Percentiles rank a stretch among this genome's conserved stretches.
phyloP scores from a whole-genome alignment of 768 basidiomycete species.

The Suillus fuscotomentosus region DNA sequence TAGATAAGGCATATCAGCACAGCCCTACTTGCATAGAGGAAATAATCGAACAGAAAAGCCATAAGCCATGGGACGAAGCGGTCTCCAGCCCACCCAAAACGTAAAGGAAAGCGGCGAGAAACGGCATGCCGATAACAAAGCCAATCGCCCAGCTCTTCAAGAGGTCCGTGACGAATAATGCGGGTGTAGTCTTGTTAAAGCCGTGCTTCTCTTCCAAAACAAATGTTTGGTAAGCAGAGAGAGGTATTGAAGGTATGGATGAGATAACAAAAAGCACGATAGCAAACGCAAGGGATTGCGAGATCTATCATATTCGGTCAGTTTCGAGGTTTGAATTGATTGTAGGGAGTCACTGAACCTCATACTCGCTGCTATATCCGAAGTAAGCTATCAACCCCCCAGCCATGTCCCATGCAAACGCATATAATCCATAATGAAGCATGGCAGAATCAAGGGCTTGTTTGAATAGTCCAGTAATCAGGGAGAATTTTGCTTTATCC shows the following conservation, averaged over 20 bases:
- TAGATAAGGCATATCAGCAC: slow-evolving; percentile 26
- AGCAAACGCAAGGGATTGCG: slow-evolving; percentile 79
- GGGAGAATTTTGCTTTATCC: slow-evolving; percentile 83
- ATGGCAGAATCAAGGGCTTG: slow-evolving; percentile 68
- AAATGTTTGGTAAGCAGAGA: slow-evolving; percentile 85
- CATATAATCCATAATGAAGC: slow-evolving; percentile 76
- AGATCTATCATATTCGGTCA: slow-evolving; percentile 56
- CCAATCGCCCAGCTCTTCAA: slow-evolving; percentile 77
- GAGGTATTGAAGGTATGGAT: slow-evolving; percentile 68
- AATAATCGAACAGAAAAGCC: slow-evolving; percentile 73
- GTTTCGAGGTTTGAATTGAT: not conserved
- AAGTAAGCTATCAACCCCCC: slow-evolving; percentile 46
- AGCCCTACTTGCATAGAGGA: not conserved
- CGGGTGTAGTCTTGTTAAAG: slow-evolving; percentile 91
- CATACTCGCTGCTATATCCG: slow-evolving; percentile 71
- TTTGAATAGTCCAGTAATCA: slow-evolving; percentile 72
- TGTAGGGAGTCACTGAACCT: slow-evolving; percentile 42
- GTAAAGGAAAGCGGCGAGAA: slow-evolving; percentile 83
- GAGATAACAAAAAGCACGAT: slow-evolving; percentile 65
- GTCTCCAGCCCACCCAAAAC: slow-evolving; percentile 94
- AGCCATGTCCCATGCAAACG: slow-evolving; percentile 76
- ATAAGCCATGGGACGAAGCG: slow-evolving; percentile 92
- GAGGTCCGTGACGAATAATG: slow-evolving; percentile 74
- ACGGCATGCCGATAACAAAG: slow-evolving; percentile 75
- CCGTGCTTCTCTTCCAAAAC: slow-evolving; percentile 94